phyloP scores from a whole-genome alignment of 306 rosid species.

The Ziziphus jujuba region DNA sequence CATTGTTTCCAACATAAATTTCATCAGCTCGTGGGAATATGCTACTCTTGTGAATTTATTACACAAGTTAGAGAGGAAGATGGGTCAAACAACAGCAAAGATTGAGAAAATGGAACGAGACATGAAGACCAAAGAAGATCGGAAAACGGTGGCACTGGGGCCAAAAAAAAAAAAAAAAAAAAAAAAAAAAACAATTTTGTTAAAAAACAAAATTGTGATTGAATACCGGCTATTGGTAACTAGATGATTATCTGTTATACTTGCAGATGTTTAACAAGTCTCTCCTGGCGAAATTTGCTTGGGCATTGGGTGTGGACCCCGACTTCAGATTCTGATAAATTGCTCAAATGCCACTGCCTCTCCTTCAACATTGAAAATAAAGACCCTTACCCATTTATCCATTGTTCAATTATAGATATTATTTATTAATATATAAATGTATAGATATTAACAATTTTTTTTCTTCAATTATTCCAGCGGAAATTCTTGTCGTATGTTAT shows the following conservation, averaged over 20 bases:
- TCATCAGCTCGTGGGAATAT: constrained; percentile 10
- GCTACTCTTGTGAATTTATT: constrained; percentile 7
- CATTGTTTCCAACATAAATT: constrained; percentile 12
- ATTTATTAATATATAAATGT: neutral
- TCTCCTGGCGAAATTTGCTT: constrained; percentile 78
- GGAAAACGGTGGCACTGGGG: constrained; percentile 91
- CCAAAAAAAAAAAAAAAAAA: too few relatives aligned
- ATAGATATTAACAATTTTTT: constrained; percentile 18
- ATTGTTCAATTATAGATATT: constrained; percentile 37
- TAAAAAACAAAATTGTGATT: constrained; percentile 90
- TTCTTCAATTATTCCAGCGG: constrained; percentile 32
- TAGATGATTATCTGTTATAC: neutral
- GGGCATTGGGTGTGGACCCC: constrained; percentile 97
- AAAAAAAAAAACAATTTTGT: constrained; percentile 94
- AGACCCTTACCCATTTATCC: constrained; percentile 19
- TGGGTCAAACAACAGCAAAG: constrained; percentile 67
- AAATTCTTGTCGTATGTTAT: constrained; percentile 51
- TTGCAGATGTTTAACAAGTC: constrained; percentile 89
- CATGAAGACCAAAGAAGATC: constrained; percentile 87
- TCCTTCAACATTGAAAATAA: too few relatives aligned
- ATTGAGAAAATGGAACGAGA: constrained; percentile 78
- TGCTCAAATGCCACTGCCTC: constrained; percentile 15
- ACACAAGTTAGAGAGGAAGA: constrained; percentile 79
- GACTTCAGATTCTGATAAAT: constrained; percentile 85
- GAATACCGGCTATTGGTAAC: constrained; percentile 25